phyloP scores from a whole-genome alignment of 2,329 filamentous ascomycete genomes.

The Colletotrichum coccodes region DNA sequence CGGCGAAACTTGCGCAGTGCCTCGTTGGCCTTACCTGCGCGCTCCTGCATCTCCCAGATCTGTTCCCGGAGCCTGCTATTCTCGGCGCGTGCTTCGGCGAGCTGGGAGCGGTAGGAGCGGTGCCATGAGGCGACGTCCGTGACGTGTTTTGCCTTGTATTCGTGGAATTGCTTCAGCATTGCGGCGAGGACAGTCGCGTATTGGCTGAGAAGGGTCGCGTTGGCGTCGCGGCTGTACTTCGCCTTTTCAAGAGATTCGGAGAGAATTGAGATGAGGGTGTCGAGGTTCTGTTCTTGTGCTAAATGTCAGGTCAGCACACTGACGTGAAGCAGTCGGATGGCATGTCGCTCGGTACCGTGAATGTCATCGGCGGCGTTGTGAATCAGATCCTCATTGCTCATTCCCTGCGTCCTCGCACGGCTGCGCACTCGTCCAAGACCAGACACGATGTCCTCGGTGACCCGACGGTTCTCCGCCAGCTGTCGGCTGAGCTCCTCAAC shows the following conservation, averaged over 20 bases:
- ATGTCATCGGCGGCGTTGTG: constrained; percentile 65
- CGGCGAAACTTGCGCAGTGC: constrained; percentile 66
- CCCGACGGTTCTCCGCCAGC: constrained; percentile 68
- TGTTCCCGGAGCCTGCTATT: constrained; percentile 71
- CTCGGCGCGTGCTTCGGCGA: constrained; percentile 72
- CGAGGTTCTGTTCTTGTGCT: constrained; percentile 70
- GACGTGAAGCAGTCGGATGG: background rate
- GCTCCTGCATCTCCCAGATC: constrained; percentile 74
- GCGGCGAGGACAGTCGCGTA: constrained; percentile 67
- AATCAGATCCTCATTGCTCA: constrained; percentile 69
- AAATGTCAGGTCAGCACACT: background rate
- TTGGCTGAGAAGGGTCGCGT: constrained; percentile 65
- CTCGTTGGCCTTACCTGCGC: constrained; percentile 68
- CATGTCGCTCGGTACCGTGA: constrained; percentile 54
- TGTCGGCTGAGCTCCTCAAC: constrained; percentile 74
- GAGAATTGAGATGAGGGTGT: constrained; percentile 69
- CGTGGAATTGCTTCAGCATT: constrained; percentile 72
- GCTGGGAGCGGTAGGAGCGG: constrained; percentile 71
- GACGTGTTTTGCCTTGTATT: constrained; percentile 72
- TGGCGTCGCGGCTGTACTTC: constrained; percentile 69
- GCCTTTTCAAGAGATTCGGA: constrained; percentile 71
- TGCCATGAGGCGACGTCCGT: constrained; percentile 72
- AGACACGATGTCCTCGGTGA: constrained; percentile 72
- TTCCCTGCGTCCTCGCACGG: constrained; percentile 60
- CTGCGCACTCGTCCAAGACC: constrained; percentile 70